Percentiles rank a stretch among this genome's conserved stretches.
Evolutionary conservation across 106 monocot species (phyloP).

Genomic region (Dendrobium nobile): DNA sequence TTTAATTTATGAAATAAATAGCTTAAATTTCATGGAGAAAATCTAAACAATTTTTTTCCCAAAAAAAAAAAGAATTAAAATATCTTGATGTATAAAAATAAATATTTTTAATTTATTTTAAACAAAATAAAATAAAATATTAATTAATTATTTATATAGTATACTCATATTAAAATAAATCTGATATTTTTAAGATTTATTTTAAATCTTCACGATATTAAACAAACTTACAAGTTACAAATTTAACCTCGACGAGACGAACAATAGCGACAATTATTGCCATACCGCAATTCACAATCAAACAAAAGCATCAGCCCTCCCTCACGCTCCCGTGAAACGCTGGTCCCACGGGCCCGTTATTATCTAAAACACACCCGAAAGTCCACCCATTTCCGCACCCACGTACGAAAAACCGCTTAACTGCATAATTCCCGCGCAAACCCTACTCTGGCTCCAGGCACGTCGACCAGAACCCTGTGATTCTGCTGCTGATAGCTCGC

Average conservation of each 20-base stretch:
- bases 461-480: conserved; percentile 58
- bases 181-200: too few relatives aligned
- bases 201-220: too few relatives aligned
- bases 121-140: too few relatives aligned
- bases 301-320: not conserved
- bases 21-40: too few relatives aligned
- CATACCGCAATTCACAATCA: not conserved
- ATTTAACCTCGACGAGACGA: not conserved
- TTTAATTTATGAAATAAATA: too few relatives aligned
- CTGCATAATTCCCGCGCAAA: conserved; percentile 58
- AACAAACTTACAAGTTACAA: not conserved
- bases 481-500: conserved; percentile 88
- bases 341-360: not conserved
- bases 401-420: not conserved
- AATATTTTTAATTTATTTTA: too few relatives aligned
- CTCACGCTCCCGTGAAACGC: not conserved
- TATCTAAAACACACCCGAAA: not conserved
- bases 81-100: too few relatives aligned
- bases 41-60: too few relatives aligned
- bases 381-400: not conserved
- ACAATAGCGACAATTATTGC: not conserved
- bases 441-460: conserved; percentile 40
- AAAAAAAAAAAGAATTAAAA: too few relatives aligned
- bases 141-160: too few relatives aligned
- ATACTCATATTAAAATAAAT: too few relatives aligned